Evolutionary conservation across 768 basidiomycete species (phyloP), one percentile per base, ranked within the genome.

Genomic region (Myochromella boudieri): DNA sequence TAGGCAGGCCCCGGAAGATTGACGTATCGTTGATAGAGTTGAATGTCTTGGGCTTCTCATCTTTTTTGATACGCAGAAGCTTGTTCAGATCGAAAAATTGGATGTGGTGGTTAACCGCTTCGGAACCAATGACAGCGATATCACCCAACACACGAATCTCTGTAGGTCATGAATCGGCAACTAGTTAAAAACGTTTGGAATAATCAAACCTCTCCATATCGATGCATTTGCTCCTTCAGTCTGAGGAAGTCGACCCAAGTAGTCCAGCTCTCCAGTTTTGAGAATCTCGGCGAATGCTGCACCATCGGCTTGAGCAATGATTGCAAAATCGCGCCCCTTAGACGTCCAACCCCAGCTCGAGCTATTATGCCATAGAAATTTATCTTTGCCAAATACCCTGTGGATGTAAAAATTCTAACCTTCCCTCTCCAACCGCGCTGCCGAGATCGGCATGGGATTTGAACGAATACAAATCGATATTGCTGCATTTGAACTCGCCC

Each of bases 21-120:
- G 43, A 11, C n/a, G 32, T 26, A 18, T 59, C 31, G 48, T 49
- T 40, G 58, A 63, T 14, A 47, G 52, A 36, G 52, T 53, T 37
- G 39, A 62, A 63, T 4, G 50, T 51, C 48, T 57, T 60, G 4
- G 62, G 59, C 37, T 48, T 46, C 11, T 43, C 39, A 29, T 26
- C 25, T 42, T 53, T 46, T 14, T 46, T 54, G 32, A 42, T 46
- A 11, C 48, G 37, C 24, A 59, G 48, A 22, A 61, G 53, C 48
- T 61, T 62, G 34, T 48, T 50, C 5, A 63, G 46, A 51, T 65
- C 59, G 45, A 65, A 65, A 31, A 63, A 57, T 42, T 65, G 62
- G 26, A 65, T 54, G 20, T 58, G 55, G 36, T 63, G 62, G 36
- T 57, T 56, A 14, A 39, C 46, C 1, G 62, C 62, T 36, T 63